Evolutionary conservation across 345 rosid genomes (phyloP), one percentile per base, ranked within the genome.

Genomic region (Melastoma malabathricum): DNA sequence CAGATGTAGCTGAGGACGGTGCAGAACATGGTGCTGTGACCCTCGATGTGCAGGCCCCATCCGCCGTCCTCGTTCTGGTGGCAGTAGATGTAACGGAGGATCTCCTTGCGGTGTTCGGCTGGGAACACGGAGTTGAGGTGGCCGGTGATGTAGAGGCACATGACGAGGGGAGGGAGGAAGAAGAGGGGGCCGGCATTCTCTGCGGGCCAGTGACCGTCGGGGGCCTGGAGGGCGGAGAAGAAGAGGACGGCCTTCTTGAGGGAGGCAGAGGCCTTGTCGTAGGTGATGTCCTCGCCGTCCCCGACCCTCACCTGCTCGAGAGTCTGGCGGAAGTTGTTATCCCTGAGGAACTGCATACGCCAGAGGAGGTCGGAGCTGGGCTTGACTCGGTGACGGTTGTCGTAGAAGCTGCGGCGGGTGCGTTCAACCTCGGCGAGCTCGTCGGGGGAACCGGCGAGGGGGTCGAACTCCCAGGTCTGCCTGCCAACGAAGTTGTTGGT

Each of bases 61-160:
- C 70, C 74, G 44, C 70, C 70, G 58, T 65, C 70, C 55, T 65
- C 63, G 31, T 69, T 65, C 70, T 69, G 74, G 50, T 69, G 74
- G 47, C 31, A 52, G 54, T 65, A 65, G 12, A 69, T 53, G 52
- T 67, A 67, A 5, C 74, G 67, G 47, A 70, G 74, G 51, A 70
- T 65, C 56, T 70, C 74, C 34, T 48, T 58, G 14, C 70, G 67
- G 51, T 57, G 45, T 57, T 70, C 64, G 0, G 58, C 50, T 2
- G 74, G 60, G 52, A 70, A 65, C 25, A 65, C 64, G 1, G 62
- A 46, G 48, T 61, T 44, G 1, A 70, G 67, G 52, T 70, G 70
- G 19, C 74, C 74, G 0, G 74, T 70, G 22, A 70, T 70, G 56
- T 70, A 70, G 17, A 59, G 29, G 61, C 67, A 61, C 67, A 70